A percentile compares a stretch with the other conserved stretches of the same genome.
phyloP scores from a whole-genome alignment of 495 filamentous ascomycete genomes.

The Chaetomium fimeti region DNA sequence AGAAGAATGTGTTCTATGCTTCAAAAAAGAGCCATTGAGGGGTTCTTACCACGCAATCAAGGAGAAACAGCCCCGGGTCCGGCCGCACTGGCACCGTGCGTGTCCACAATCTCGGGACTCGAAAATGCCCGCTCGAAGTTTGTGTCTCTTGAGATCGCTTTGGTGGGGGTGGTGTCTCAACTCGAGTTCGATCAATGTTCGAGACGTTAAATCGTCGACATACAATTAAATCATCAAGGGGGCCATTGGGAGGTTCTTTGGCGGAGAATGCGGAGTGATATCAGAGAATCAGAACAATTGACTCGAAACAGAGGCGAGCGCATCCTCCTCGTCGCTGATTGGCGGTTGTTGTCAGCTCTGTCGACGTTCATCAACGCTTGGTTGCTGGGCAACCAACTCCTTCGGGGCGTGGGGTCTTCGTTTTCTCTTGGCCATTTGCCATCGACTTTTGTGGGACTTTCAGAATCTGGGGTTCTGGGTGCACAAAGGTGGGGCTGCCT shows the following conservation, averaged over 20 bases:
- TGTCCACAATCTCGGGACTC: not conserved
- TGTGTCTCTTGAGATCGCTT: no score
- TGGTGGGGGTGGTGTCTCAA: not conserved
- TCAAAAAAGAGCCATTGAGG: not conserved
- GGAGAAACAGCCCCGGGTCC: not conserved
- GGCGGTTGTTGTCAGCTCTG: constrained; percentile 1
- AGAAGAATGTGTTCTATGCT: not conserved
- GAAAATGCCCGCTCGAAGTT: no score
- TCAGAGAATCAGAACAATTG: not conserved
- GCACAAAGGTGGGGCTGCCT: no score
- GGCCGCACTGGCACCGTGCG: constrained; percentile 1
- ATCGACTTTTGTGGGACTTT: no score
- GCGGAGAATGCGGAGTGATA: not conserved
- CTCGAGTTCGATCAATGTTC: not conserved
- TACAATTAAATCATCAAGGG: not conserved
- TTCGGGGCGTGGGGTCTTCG: not conserved
- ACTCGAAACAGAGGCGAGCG: not conserved
- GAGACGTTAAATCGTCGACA: no score
- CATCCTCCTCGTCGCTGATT: constrained; percentile 7
- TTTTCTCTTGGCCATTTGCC: not conserved
- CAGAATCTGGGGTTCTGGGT: no score
- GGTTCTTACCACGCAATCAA: not conserved
- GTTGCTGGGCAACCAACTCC: constrained; percentile 21
- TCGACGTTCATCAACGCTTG: not conserved
- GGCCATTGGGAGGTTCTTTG: not conserved